Base-by-base conservation (phyloP, 2,329 filamentous ascomycete species). In the Fusarium redolens region DNA sequence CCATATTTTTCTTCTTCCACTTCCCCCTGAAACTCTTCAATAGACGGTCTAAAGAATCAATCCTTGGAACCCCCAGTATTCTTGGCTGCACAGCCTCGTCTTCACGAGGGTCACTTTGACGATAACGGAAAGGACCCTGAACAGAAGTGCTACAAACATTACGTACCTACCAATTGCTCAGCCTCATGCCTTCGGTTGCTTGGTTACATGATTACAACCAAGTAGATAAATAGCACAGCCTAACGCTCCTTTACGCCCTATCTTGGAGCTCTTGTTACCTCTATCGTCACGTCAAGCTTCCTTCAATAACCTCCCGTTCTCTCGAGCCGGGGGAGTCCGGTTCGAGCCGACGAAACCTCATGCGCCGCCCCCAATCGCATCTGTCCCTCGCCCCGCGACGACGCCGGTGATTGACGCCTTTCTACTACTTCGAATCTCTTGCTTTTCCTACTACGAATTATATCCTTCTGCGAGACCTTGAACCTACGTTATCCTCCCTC, bases 301-400 rank as follows among this genome's bases (percentile, higher is more conserved):
- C 37, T 52, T 59, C 67, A 67, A 54, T 61, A 50, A 61, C 30
- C 38, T 61, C 41, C 31, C 51, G 48, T 63, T 67, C 70, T 70
- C 47, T 54, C 59, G 71, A 68, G 47, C 70, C 66, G 63, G 65
- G 59, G 62, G 64, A 68, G 48, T 43, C 65, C 65, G 65, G 65
- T 68, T 76, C 75, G 61, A 63, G 58, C 64, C 62, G 74, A 71
- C 69, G 41, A 73, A 68, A 64, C 73, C 73, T 56, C 76, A 78
- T 78, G 76, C 72, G 69, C 74, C 62, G 68, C 75, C 69, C 69
- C 45, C 69, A 72, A 72, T 71, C 73, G 67, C 58, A 71, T 55
- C 68, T 70, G 73, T 74, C 38, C 71, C 61, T 78, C 76, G 76
- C 74, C 74, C 73, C 61, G 76, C 74, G 76, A 78, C 76, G 74